phyloP scores from a whole-genome alignment of 306 rosid genomes.

The Nissolia schottii region DNA sequence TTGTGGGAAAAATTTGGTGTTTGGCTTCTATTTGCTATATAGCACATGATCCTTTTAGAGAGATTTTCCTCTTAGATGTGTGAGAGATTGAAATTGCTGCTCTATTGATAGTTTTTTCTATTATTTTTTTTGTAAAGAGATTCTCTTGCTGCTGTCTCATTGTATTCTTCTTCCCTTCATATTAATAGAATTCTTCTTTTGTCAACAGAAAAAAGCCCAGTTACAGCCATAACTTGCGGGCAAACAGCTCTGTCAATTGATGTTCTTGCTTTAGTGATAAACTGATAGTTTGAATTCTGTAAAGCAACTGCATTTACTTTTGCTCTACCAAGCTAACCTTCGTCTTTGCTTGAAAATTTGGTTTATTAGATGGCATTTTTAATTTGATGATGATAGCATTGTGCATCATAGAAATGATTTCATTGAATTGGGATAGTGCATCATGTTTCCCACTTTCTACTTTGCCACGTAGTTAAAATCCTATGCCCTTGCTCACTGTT shows the following conservation, averaged over 20 bases:
- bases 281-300: constrained; percentile 13
- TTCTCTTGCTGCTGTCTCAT: neutral
- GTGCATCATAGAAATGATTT: neutral
- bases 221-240: constrained; percentile 10
- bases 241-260: neutral
- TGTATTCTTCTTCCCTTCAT: neutral
- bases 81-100: neutral
- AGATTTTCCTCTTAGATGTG: neutral
- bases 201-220: neutral
- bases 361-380: constrained; percentile 6
- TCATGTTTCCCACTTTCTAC: constrained; percentile 1
- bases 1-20: neutral
- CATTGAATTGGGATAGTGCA: constrained; percentile 3
- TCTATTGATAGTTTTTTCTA: no score
- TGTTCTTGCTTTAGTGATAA: constrained; percentile 12
- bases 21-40: neutral
- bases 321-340: neutral
- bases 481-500: neutral
- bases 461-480: neutral
- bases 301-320: constrained; percentile 1
- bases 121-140: neutral
- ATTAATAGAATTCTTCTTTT: neutral
- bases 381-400: neutral
- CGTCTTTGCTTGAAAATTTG: constrained; percentile 3
- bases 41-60: neutral